Base-by-base conservation (phyloP, 345 rosid species). In the Heritiera littoralis region DNA sequence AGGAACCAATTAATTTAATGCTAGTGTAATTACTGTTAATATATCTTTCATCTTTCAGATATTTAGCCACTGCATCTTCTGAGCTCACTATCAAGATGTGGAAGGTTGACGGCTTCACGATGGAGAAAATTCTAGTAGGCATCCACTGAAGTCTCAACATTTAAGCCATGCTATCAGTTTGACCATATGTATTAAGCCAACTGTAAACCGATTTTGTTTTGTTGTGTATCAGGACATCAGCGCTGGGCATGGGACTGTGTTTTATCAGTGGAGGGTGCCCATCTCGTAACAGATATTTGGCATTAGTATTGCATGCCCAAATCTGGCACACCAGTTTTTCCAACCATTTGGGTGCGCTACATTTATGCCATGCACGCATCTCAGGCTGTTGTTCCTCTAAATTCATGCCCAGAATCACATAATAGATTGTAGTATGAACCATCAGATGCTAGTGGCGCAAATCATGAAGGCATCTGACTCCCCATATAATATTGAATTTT, bases 211-310 rank as follows among this genome's bases (percentile, higher is more conserved):
- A 46, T 46, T 23, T 63, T 49, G 48, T 71, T 15, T 75, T 77
- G 32, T 12, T 32, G 18, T 4, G 76, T 55, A 23, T 81, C 86
- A 93, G 99, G 99, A 82, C 99, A 95, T 81, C 89, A 86, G 64
- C 94, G 97, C 71, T 96, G 99, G 98, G 97, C 94, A 0, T 92
- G 97, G 99, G 98, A 96, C 85, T 94, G 97, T 51, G 97, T 94
- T 84, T 96, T 96, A 87, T 96, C 98, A 6, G 99, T 94, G 18
- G 99, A 96, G 77, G 99, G 97, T 75, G 98, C 97, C 71, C 94
- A 89, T 86, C 90, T 94, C 64, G 90, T 96, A 64, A 94, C 99
- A 86, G 97, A 97, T 93, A 77, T 66, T 66, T 65, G 8, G 61
- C 46, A 32, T 72, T 72, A 52, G 54, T 32, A 32, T 56, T 54